phyloP scores from a whole-genome alignment of 257 asterid species.

The Solanum virginianum region DNA sequence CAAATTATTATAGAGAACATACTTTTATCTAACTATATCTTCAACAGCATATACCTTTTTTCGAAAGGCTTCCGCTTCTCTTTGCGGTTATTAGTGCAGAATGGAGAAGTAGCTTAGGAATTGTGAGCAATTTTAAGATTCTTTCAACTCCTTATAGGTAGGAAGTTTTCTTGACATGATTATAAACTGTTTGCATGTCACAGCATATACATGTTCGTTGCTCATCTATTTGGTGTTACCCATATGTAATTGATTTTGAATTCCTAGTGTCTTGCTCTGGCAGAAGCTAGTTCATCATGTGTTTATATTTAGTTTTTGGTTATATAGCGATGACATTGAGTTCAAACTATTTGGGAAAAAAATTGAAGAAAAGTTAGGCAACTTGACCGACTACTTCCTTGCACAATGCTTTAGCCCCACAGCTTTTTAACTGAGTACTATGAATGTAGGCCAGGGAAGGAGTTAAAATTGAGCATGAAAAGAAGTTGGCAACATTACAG shows the following conservation, averaged over 20 bases:
- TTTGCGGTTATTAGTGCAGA: background rate
- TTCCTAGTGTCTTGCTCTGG: background rate
- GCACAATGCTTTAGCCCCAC: background rate
- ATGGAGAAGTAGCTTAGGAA: background rate
- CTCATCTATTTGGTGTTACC: background rate
- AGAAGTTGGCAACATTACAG: constrained; percentile 73
- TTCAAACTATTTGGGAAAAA: background rate
- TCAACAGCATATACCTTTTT: background rate
- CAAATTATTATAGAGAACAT: background rate
- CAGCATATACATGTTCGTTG: background rate
- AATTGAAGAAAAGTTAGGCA: background rate
- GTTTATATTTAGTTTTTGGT: background rate
- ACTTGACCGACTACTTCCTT: background rate
- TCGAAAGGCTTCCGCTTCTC: background rate
- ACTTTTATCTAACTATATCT: background rate
- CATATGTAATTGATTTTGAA: background rate
- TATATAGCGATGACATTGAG: background rate
- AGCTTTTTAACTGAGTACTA: background rate
- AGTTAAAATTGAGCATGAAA: constrained; percentile 85
- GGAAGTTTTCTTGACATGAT: background rate
- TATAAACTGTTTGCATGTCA: background rate
- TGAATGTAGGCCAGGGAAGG: constrained; percentile 78
- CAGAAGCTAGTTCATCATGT: background rate
- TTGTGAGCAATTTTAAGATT: background rate
- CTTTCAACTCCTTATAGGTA: background rate